A percentile compares a stretch with the other conserved stretches of the same genome.
Conservation (phyloP, 2,329 filamentous ascomycete genomes). For the Grosmannia penicillata region DNA sequence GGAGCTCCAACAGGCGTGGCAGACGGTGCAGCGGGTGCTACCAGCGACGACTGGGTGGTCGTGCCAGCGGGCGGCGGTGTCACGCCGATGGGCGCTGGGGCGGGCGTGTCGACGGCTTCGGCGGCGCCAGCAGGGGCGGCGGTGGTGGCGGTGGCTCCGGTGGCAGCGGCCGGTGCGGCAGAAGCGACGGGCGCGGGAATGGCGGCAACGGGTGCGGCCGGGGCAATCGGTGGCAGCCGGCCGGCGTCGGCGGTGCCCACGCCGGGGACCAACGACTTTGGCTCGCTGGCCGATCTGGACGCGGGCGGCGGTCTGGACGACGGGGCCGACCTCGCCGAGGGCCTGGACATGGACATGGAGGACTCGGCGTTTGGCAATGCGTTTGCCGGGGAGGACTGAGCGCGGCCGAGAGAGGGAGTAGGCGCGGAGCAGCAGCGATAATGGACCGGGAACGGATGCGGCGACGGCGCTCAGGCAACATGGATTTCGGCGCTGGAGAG, state of each 20-base stretch:
- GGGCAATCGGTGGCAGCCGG: too few species aligned
- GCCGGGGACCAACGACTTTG: slow-evolving; percentile 42
- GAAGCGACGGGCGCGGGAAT: background rate
- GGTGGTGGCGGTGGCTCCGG: background rate
- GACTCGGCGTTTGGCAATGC: slow-evolving; percentile 76
- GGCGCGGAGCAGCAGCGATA: background rate
- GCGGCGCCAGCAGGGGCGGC: background rate
- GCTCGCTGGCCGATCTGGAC: slow-evolving; percentile 50
- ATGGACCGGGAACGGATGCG: background rate
- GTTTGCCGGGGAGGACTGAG: slow-evolving; percentile 40
- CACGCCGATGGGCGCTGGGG: slow-evolving; percentile 13
- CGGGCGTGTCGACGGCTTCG: background rate
- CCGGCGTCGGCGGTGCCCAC: slow-evolving; percentile 28
- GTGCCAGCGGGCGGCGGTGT: slow-evolving; percentile 49
- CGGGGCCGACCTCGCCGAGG: slow-evolving; percentile 49
- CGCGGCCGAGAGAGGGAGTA: background rate
- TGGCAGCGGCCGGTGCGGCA: background rate
- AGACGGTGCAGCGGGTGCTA: slow-evolving; percentile 34
- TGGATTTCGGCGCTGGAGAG: background rate
- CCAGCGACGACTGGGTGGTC: slow-evolving; percentile 59
- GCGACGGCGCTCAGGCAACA: too few species aligned
- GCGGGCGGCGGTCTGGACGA: slow-evolving; percentile 54
- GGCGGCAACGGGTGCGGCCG: slow-evolving; percentile 3
- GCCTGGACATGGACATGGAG: slow-evolving; percentile 57
- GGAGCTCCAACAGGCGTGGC: slow-evolving; percentile 19